phyloP scores from a whole-genome alignment of 1,284 basidiomycete genomes.

The Heterobasidion irregulare region DNA sequence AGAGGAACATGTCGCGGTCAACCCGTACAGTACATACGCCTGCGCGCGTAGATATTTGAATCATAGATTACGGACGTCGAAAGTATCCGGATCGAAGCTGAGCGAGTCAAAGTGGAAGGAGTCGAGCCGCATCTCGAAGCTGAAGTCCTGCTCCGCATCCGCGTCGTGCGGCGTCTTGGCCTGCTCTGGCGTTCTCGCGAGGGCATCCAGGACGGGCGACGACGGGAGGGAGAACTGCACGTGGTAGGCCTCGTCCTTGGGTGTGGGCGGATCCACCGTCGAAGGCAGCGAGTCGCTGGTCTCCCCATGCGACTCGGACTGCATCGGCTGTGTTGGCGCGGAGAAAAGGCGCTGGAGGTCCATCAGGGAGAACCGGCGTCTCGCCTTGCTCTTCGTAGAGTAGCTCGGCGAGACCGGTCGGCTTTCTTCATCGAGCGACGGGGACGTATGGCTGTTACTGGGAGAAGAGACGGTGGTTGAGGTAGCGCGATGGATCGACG shows the following conservation, averaged over 20 bases:
- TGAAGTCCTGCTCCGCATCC: conserved; percentile 20
- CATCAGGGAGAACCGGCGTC: conserved; percentile 12
- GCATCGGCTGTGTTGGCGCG: background rate
- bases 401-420: conserved; percentile 10
- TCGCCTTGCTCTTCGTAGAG: conserved; percentile 2
- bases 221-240: background rate
- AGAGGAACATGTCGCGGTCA: background rate
- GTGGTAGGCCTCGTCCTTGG: background rate
- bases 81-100: conserved; percentile 54
- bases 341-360: conserved; percentile 11
- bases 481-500: background rate
- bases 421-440: background rate
- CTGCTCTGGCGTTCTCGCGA: no score
- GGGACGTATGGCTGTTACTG: conserved; percentile 2
- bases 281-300: conserved; percentile 8
- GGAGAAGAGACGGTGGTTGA: background rate
- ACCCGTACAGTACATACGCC: background rate
- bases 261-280: conserved; percentile 3
- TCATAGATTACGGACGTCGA: conserved; percentile 19
- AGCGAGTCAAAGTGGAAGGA: conserved; percentile 62
- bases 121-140: conserved; percentile 56
- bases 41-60: background rate
- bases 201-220: background rate
- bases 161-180: no score
- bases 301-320: background rate